phyloP scores from a whole-genome alignment of 495 filamentous ascomycete genomes.

The Hypoxylon lienhwacheense region DNA sequence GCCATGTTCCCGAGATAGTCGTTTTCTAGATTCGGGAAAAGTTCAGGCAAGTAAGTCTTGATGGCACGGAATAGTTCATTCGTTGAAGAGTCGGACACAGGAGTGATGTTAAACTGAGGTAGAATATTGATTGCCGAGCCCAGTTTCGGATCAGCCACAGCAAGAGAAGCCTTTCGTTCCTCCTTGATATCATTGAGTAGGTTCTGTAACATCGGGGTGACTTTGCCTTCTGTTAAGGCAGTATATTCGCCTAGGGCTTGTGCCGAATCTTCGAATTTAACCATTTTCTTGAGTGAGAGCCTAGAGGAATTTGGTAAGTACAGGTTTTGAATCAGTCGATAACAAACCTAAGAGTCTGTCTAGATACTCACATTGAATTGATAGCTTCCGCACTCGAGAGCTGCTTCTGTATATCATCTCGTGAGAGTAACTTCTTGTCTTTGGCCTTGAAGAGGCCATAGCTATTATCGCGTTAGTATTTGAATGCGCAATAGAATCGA shows the following conservation, averaged over 20 bases:
- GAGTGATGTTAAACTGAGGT: conserved; percentile 78
- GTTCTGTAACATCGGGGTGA: conserved; percentile 82
- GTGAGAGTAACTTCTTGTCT: conserved; percentile 96
- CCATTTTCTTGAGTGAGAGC: conserved; percentile 92
- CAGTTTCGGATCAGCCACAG: conserved; percentile 93
- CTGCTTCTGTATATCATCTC: conserved; percentile 72
- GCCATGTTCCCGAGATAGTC: conserved; percentile 89
- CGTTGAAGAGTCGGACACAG: conserved; percentile 84
- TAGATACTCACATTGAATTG: conserved; percentile 73
- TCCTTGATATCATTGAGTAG: conserved; percentile 91
- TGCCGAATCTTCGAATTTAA: conserved; percentile 92
- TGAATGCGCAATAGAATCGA: conserved; percentile 6
- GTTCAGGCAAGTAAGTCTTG: conserved; percentile 81
- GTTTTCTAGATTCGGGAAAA: conserved; percentile 86
- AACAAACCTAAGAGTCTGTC: not conserved
- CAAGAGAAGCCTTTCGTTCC: conserved; percentile 95
- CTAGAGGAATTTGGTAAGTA: conserved; percentile 48
- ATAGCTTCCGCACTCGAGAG: conserved; percentile 80
- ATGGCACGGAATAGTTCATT: conserved; percentile 90
- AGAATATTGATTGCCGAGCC: conserved; percentile 89
- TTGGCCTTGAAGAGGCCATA: conserved; percentile 97
- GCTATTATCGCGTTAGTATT: conserved; percentile 40
- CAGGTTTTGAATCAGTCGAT: conserved; percentile 6
- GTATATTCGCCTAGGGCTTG: conserved; percentile 85
- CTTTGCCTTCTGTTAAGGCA: conserved; percentile 86